These are phyloP conservation scores for Brettanomyces anomalus DNA, from an alignment of 805 yeast species.

Conservation along the genomic window DNA sequence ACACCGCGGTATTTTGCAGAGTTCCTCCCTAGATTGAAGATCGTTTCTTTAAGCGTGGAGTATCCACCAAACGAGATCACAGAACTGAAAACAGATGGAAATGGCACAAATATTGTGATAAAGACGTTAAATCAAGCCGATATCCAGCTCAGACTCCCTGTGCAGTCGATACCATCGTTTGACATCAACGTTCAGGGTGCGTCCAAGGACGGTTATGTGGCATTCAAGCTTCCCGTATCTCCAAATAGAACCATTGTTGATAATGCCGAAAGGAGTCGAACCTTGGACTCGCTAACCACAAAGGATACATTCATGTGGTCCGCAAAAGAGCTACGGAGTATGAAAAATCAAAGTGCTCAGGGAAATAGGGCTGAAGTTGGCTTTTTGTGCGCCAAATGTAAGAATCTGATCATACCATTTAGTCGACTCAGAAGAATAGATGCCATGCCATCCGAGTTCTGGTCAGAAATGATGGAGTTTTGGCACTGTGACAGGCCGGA, in stretches of 20 bases:
- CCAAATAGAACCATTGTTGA: neutral
- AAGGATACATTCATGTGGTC: conserved; percentile 21
- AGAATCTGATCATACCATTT: conserved; percentile 21
- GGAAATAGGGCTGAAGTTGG: neutral
- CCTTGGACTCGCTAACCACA: conserved; percentile 5
- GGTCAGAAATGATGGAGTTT: conserved; percentile 94
- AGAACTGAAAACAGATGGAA: neutral
- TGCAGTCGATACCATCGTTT: neutral
- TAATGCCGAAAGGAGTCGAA: neutral
- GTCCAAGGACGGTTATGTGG: neutral
- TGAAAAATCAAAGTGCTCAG: neutral
- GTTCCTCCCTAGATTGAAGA: conserved; percentile 18
- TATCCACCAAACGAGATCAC: conserved; percentile 1
- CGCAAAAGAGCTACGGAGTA: conserved; percentile 7
- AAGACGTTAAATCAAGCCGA: too few relatives aligned
- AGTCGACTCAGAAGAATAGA: conserved; percentile 24
- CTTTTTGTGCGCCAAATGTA: conserved; percentile 15
- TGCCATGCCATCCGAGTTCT: conserved; percentile 83
- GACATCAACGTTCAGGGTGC: neutral
- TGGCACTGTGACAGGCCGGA: conserved; percentile 94
- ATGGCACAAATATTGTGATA: neutral
- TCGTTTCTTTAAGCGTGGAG: conserved; percentile 12
- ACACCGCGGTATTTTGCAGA: conserved; percentile 9
- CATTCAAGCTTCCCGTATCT: neutral
- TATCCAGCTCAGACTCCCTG: neutral